Evolutionary conservation across 495 filamentous ascomycete species (phyloP), one percentile per base, ranked within the genome.

Genomic region (Letharia lupina): DNA sequence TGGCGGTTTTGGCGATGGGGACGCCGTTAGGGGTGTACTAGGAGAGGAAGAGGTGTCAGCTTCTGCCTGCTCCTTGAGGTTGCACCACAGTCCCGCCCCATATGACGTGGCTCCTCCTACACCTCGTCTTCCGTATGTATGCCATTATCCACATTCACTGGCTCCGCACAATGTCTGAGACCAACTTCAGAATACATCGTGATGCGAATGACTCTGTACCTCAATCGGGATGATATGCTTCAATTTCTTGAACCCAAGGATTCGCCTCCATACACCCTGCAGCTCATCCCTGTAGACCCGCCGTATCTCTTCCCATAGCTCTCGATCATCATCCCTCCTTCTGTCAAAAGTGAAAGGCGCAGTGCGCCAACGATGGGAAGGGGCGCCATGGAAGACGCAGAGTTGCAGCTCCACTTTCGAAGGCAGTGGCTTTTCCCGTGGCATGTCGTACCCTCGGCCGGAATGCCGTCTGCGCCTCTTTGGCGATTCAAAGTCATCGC

Each of bases 301-400:
- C 13, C 69, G 58, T 31, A 71, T 71, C 45, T 71, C 70, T 39
- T 65, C 48, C 70, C 70, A 72, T 4, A 72, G 44, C n/a, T 72
- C 70, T 10, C 61, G 52, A 40, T 72, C 70, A 63, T 71, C 61
- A 16, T 64, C 69, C 40, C 63, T 65, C n/a, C 69, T 68, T 39
- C 70, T 58, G 41, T 72, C 66, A 41, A 71, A 72, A 18, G 23
- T 52, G 28, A 65, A 65, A 4, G 62, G 58, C 20, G 65, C 66
- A 10, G 62, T 68, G 48, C 60, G 60, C 66, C 69, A 72, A 23
- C 54, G 42, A 41, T 68, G 64, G 12, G 63, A 65, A 1, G 59
- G 60, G 11, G 62, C 44, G 56, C 63, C 61, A 18, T 66, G 60
- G 56, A 65, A 70, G 42, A 72, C 70, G 61, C 69, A 72, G 18